Percentiles rank a stretch among this genome's conserved stretches.
Evolutionary conservation across 257 asterid species (phyloP).

Genomic region (Mitragyna speciosa): DNA sequence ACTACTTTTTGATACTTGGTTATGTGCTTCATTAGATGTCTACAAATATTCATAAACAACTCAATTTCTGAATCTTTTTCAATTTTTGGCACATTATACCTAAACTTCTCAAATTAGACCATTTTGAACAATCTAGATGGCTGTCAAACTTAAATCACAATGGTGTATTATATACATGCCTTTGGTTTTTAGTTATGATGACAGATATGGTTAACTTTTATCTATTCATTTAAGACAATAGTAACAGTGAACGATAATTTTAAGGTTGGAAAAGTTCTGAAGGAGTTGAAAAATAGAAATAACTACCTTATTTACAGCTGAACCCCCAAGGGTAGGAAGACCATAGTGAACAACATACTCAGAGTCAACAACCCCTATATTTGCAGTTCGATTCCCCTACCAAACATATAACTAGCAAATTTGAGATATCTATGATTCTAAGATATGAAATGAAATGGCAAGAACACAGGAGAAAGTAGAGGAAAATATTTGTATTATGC

Average conservation of each 20-base stretch:
- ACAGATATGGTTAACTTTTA: background rate
- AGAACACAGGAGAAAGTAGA: background rate
- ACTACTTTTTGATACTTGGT: background rate
- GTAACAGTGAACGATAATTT: background rate
- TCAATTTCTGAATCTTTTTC: background rate
- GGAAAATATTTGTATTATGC: background rate
- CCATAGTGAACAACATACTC: slow-evolving; percentile 67
- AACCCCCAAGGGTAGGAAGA: slow-evolving; percentile 70
- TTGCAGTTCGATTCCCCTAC: slow-evolving; percentile 62
- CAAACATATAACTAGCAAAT: background rate
- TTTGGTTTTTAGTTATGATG: background rate
- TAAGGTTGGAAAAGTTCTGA: background rate
- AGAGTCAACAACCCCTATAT: slow-evolving; percentile 67
- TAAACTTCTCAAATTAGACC: too few relatives aligned
- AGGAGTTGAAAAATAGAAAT: background rate
- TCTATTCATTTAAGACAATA: background rate
- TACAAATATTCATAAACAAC: background rate
- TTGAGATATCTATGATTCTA: background rate
- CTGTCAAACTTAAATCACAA: background rate
- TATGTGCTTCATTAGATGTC: slow-evolving; percentile 6
- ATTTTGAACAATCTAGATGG: too few relatives aligned
- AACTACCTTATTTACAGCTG: slow-evolving; percentile 46
- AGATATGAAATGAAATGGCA: background rate
- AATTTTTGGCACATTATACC: background rate
- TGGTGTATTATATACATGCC: background rate